These are phyloP conservation scores for Beauveria rudraprayagi DNA, from an alignment of 2,329 filamentous ascomycete species.

Conservation along the genomic window DNA sequence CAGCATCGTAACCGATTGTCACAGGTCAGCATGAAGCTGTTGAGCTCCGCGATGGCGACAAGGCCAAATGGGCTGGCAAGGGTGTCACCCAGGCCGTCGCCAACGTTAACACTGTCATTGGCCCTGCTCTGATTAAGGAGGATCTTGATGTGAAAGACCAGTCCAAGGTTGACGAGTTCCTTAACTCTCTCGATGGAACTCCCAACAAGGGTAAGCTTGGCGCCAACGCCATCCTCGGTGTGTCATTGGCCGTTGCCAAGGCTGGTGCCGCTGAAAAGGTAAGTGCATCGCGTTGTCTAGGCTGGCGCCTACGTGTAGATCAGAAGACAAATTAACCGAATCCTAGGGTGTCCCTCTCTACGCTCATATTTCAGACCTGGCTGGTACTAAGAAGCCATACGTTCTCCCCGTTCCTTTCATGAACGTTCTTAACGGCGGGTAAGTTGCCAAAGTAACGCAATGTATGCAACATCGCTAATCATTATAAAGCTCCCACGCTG, in stretches of 20 bases:
- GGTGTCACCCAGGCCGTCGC: slow-evolving; percentile 78
- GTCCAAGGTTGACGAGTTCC: slow-evolving; percentile 73
- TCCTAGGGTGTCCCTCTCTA: slow-evolving; percentile 69
- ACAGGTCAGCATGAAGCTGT: slow-evolving; percentile 82
- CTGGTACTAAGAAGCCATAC: slow-evolving; percentile 85
- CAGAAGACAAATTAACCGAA: slow-evolving; percentile 11
- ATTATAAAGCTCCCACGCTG: slow-evolving; percentile 70
- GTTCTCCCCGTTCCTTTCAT: slow-evolving; percentile 87
- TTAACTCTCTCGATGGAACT: slow-evolving; percentile 77
- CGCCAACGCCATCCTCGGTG: slow-evolving; percentile 83
- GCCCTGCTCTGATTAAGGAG: slow-evolving; percentile 73
- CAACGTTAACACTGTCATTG: slow-evolving; percentile 79
- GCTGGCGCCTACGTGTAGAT: not conserved
- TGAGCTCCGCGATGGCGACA: slow-evolving; percentile 86
- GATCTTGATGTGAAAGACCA: slow-evolving; percentile 81
- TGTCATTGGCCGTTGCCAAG: slow-evolving; percentile 78
- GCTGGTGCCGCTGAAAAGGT: slow-evolving; percentile 83
- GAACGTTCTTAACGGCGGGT: slow-evolving; percentile 81
- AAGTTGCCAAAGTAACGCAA: slow-evolving; percentile 18
- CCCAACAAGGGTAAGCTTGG: slow-evolving; percentile 81
- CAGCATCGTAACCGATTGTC: slow-evolving; percentile 22
- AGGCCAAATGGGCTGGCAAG: slow-evolving; percentile 79
- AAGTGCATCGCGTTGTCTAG: slow-evolving; percentile 12
- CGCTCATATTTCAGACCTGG: slow-evolving; percentile 78
- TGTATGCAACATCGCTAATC: slow-evolving; percentile 14